Evolutionary conservation across 371 early-diverging fungal species (phyloP).

Genomic region (Cokeromyces recurvatus): DNA sequence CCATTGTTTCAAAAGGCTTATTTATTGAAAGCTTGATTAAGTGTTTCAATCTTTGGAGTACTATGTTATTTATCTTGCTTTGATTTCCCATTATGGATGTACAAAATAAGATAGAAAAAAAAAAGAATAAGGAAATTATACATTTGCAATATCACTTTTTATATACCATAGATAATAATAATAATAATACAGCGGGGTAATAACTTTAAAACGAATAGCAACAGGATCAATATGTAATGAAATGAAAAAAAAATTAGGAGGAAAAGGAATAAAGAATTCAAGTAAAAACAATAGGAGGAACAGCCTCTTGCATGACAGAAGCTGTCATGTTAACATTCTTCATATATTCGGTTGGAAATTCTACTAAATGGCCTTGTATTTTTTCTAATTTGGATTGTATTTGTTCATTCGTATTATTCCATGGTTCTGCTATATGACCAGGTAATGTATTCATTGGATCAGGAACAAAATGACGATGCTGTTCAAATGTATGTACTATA

Average conservation of each 20-base stretch:
- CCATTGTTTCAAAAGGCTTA: not conserved
- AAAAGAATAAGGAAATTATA: too few species aligned
- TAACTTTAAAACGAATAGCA: too few species aligned
- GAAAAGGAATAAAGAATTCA: not conserved
- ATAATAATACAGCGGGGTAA: too few species aligned
- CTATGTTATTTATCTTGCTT: too few species aligned
- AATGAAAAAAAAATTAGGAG: too few species aligned
- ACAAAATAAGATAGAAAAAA: too few species aligned
- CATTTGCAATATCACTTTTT: too few species aligned
- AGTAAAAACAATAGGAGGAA: slow-evolving; percentile 49
- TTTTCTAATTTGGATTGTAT: slow-evolving; percentile 31
- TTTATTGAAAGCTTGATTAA: not conserved
- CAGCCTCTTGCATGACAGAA: slow-evolving; percentile 48
- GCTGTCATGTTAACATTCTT: slow-evolving; percentile 62
- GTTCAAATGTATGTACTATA: slow-evolving; percentile 46
- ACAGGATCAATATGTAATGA: too few species aligned
- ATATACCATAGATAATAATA: too few species aligned
- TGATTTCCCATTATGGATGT: too few species aligned
- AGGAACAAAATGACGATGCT: slow-evolving; percentile 55
- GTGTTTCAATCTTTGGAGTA: too few species aligned
- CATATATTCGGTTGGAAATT: slow-evolving; percentile 72
- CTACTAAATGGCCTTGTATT: slow-evolving; percentile 55
- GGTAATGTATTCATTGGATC: slow-evolving; percentile 37
- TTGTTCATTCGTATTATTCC: slow-evolving; percentile 26
- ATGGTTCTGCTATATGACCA: slow-evolving; percentile 55